phyloP scores from a whole-genome alignment of 2,329 filamentous ascomycete genomes.

The Monosporascus sp. region DNA sequence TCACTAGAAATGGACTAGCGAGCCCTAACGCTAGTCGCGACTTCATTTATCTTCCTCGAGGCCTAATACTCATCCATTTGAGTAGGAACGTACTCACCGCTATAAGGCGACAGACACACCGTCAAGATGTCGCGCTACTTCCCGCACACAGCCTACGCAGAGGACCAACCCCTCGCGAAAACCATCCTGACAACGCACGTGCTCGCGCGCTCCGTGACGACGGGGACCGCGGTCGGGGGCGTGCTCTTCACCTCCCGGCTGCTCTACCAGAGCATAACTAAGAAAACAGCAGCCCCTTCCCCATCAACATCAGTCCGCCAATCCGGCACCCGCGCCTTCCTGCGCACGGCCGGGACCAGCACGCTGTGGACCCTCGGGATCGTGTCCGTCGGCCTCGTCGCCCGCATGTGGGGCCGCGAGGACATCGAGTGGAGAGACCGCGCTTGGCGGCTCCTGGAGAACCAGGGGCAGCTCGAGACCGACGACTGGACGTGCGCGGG shows the following conservation, averaged over 20 bases:
- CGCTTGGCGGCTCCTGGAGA: slow-evolving; percentile 56
- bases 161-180: slow-evolving; percentile 53
- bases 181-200: slow-evolving; percentile 56
- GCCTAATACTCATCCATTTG: too few species aligned
- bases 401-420: slow-evolving; percentile 49
- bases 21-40: too few species aligned
- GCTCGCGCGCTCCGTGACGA: slow-evolving; percentile 48
- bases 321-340: slow-evolving; percentile 19
- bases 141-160: slow-evolving; percentile 52
- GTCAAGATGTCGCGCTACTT: slow-evolving; percentile 49
- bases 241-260: slow-evolving; percentile 30
- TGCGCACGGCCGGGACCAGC: slow-evolving; percentile 40
- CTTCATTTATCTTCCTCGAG: too few species aligned
- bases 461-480: slow-evolving; percentile 47
- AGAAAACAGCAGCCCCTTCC: slow-evolving; percentile 3
- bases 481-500: slow-evolving; percentile 50
- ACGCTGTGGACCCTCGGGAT: slow-evolving; percentile 39
- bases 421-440: slow-evolving; percentile 61
- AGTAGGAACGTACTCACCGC: neutral
- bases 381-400: slow-evolving; percentile 36
- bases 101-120: neutral
- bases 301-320: slow-evolving; percentile 22
- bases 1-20: too few species aligned
- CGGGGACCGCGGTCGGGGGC: slow-evolving; percentile 44
- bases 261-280: slow-evolving; percentile 21